Percentiles rank a stretch among this genome's conserved stretches.
Evolutionary conservation across 1,284 basidiomycete species (phyloP).

Genomic region (Austroboletus niveus): DNA sequence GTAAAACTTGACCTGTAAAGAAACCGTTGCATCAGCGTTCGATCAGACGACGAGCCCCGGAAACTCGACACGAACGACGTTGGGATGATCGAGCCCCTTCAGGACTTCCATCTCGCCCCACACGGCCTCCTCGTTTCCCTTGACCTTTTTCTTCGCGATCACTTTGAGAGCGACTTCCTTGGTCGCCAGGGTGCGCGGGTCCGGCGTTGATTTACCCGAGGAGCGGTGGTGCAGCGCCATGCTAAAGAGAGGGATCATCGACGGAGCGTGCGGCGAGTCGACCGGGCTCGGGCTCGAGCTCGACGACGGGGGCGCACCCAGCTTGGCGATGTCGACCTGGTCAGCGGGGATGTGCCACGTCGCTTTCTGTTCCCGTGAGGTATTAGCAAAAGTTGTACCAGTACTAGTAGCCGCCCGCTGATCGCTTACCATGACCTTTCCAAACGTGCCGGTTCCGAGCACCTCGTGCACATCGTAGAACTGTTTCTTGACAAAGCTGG

Average conservation of each 20-base stretch:
- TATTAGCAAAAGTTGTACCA: too few species aligned
- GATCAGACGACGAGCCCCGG: not conserved
- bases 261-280: slow-evolving; percentile 14
- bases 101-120: slow-evolving; percentile 91
- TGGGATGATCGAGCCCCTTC: slow-evolving; percentile 82
- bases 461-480: slow-evolving; percentile 70
- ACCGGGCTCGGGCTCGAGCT: slow-evolving; percentile 10
- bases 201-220: slow-evolving; percentile 25
- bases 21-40: not conserved
- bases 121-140: slow-evolving; percentile 81
- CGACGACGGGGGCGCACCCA: slow-evolving; percentile 48
- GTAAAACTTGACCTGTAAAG: slow-evolving; percentile 81
- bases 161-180: slow-evolving; percentile 86
- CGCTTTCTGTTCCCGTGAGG: slow-evolving; percentile 45
- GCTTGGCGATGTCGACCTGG: slow-evolving; percentile 53
- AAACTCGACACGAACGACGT: slow-evolving; percentile 61
- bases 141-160: slow-evolving; percentile 90
- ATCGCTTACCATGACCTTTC: slow-evolving; percentile 74
- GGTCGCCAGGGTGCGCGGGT: slow-evolving; percentile 33
- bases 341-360: slow-evolving; percentile 71
- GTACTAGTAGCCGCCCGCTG: too few species aligned
- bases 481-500: slow-evolving; percentile 84
- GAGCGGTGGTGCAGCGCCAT: slow-evolving; percentile 22
- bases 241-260: slow-evolving; percentile 26
- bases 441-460: slow-evolving; percentile 82